A percentile compares a stretch with the other conserved stretches of the same genome.
phyloP scores from a whole-genome alignment of 129 eudicot species.

The Helianthus tuberosus region DNA sequence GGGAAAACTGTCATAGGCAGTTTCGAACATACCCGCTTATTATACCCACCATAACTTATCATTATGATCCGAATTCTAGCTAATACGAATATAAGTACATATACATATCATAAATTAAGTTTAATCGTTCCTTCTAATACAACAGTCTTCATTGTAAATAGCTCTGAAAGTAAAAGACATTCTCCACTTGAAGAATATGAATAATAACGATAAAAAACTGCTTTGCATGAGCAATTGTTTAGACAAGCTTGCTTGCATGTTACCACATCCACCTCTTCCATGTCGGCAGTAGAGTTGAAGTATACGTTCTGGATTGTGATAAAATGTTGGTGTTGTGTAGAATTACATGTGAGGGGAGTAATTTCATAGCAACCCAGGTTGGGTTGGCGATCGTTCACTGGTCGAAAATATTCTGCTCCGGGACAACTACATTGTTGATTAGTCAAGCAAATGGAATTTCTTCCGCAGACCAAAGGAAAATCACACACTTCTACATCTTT shows the following conservation, averaged over 20 bases:
- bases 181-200: neutral
- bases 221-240: conserved; percentile 36
- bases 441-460: conserved; percentile 32
- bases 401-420: conserved; percentile 9
- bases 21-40: too few species aligned
- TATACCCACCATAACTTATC: too few species aligned
- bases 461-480: conserved; percentile 45
- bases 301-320: conserved; percentile 9
- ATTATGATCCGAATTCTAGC: too few species aligned
- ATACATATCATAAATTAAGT: too few species aligned
- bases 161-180: conserved; percentile 18
- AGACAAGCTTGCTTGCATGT: conserved; percentile 27
- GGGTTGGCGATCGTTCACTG: conserved; percentile 22
- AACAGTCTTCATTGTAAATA: conserved; percentile 25
- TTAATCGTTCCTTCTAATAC: too few species aligned
- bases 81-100: too few species aligned
- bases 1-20: too few species aligned
- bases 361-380: conserved; percentile 12
- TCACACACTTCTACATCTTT: too few species aligned
- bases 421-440: conserved; percentile 45
- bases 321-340: conserved; percentile 33
- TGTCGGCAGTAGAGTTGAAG: neutral
- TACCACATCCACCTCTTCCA: conserved; percentile 6
- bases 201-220: conserved; percentile 20
- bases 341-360: conserved; percentile 29